Evolutionary conservation across 768 basidiomycete species (phyloP).

Genomic region (Calocera cornea): DNA sequence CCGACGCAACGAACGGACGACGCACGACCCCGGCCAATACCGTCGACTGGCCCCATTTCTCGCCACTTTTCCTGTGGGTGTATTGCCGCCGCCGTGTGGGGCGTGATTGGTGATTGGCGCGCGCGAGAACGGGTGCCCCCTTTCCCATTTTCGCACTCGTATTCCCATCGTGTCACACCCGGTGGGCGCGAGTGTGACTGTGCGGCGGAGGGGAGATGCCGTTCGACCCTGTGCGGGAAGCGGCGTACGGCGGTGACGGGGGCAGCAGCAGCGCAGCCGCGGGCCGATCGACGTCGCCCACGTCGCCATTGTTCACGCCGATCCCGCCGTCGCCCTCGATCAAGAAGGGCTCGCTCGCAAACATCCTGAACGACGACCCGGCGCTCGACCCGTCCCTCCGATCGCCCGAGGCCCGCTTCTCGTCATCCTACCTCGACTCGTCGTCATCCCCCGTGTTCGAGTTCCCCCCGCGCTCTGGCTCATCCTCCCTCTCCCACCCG

Average conservation of each 20-base stretch:
- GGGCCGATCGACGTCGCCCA: background rate
- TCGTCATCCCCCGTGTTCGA: background rate
- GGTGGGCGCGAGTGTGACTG: background rate
- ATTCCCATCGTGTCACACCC: too few relatives aligned
- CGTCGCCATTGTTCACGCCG: background rate
- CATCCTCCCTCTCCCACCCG: background rate
- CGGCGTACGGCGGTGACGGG: background rate
- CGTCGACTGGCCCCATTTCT: too few relatives aligned
- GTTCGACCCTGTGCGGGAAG: background rate
- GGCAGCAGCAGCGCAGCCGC: background rate
- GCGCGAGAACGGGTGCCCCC: too few relatives aligned
- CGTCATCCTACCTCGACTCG: background rate
- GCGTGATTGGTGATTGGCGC: too few relatives aligned
- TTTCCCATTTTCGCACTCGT: too few relatives aligned
- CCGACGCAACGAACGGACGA: too few relatives aligned
- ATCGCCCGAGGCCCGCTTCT: background rate
- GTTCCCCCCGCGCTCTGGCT: background rate
- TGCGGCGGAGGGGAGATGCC: background rate
- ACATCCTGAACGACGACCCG: background rate
- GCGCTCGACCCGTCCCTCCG: background rate
- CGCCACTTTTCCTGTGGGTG: too few relatives aligned
- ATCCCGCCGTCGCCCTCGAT: slow-evolving; percentile 7
- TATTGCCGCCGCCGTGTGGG: too few relatives aligned
- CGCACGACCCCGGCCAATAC: too few relatives aligned
- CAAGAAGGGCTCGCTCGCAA: background rate